These are phyloP conservation scores for Phaeodactylum tricornutum DNA, from an alignment of 108 stramenopile genomes.

Conservation along the genomic window DNA sequence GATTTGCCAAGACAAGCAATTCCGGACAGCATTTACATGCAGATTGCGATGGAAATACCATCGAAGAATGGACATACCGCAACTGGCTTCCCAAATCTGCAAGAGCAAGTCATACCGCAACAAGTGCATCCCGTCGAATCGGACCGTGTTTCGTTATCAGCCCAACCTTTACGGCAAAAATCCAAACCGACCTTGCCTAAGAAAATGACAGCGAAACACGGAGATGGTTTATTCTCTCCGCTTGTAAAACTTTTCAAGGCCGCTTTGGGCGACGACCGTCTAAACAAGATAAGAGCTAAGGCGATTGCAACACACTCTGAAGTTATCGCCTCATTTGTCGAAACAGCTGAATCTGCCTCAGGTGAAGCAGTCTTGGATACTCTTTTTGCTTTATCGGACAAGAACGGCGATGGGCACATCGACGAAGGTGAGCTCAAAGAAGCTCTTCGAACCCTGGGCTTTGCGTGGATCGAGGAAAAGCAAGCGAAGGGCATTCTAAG, in stretches of 20 bases:
- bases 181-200: background rate
- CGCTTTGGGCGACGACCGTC: slow-evolving; percentile 45
- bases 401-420: slow-evolving; percentile 45
- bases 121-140: background rate
- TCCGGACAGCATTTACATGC: no score
- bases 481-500: slow-evolving; percentile 59
- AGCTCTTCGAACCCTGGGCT: slow-evolving; percentile 53
- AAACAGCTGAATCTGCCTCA: slow-evolving; percentile 49
- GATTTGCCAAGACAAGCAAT: no score
- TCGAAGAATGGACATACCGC: no score
- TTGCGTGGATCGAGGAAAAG: slow-evolving; percentile 63
- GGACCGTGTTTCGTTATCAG: background rate
- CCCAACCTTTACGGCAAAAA: background rate
- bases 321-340: slow-evolving; percentile 62
- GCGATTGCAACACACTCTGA: slow-evolving; percentile 60
- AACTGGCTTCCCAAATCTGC: no score
- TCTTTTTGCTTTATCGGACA: slow-evolving; percentile 49
- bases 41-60: no score
- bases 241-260: slow-evolving; percentile 44
- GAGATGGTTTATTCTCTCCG: slow-evolving; percentile 64
- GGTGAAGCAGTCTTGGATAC: slow-evolving; percentile 41
- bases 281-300: slow-evolving; percentile 73
- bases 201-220: slow-evolving; percentile 12
- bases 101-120: background rate
- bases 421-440: slow-evolving; percentile 40